phyloP scores from a whole-genome alignment of 768 basidiomycete species.

The Butyriboletus loyo region DNA sequence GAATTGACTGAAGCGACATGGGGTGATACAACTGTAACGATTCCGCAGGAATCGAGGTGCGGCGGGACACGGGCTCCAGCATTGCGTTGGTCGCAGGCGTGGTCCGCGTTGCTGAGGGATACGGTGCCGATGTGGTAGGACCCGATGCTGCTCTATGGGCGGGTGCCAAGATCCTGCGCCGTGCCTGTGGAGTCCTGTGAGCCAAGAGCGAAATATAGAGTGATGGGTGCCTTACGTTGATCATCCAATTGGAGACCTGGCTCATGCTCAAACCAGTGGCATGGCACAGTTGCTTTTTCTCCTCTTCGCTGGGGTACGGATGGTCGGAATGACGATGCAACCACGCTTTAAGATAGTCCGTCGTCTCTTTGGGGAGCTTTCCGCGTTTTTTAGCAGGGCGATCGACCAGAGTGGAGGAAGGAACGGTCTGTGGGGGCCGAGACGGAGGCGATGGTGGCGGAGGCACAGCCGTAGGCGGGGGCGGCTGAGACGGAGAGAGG shows the following conservation, averaged over 20 bases:
- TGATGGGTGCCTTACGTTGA: conserved; percentile 55
- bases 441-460: conserved; percentile 43
- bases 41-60: conserved; percentile 65
- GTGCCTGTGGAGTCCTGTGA: conserved; percentile 49
- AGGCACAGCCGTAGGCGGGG: conserved; percentile 30
- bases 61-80: conserved; percentile 45
- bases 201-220: conserved; percentile 7
- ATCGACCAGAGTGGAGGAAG: conserved; percentile 62
- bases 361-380: conserved; percentile 87
- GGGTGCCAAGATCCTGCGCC: conserved; percentile 79
- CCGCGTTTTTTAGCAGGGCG: conserved; percentile 80
- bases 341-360: conserved; percentile 87
- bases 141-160: conserved; percentile 73
- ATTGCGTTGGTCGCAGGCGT: conserved; percentile 21
- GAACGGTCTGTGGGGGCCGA: conserved; percentile 51
- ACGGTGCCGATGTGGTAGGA: conserved; percentile 76
- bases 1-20: conserved; percentile 64
- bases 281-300: conserved; percentile 86
- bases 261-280: conserved; percentile 85
- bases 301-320: conserved; percentile 85
- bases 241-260: conserved; percentile 94
- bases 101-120: conserved; percentile 44
- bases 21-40: conserved; percentile 75
- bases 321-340: conserved; percentile 85
- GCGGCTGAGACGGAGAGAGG: conserved; percentile 41